A percentile compares a stretch with the other conserved stretches of the same genome.
Evolutionary conservation across 495 filamentous ascomycete species (phyloP).

Genomic region (Hypoxylon rickii): DNA sequence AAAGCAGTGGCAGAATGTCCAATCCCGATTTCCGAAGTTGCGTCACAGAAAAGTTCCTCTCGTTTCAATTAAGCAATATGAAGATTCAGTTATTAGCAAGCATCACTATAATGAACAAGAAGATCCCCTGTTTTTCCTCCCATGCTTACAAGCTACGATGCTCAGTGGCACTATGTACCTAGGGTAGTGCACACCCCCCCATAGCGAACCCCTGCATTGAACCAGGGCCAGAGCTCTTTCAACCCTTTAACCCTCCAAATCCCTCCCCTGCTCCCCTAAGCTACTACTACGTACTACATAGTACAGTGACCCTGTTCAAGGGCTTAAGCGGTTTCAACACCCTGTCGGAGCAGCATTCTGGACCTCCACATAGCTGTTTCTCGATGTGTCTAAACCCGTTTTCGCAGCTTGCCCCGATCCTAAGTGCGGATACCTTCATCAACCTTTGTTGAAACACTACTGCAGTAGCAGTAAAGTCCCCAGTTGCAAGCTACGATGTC

Average conservation of each 20-base stretch:
- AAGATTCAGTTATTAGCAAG: constrained; percentile 26
- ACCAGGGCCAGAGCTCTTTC: constrained; percentile 31
- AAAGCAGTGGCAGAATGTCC: too few species aligned
- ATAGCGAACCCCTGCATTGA: constrained; percentile 17
- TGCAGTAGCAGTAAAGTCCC: not conserved
- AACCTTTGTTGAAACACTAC: constrained; percentile 28
- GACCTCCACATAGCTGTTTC: constrained; percentile 22
- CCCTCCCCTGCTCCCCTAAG: not conserved
- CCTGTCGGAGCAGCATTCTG: constrained; percentile 29
- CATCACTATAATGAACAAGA: constrained; percentile 27
- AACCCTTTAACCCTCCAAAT: too few species aligned
- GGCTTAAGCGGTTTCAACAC: constrained; percentile 30
- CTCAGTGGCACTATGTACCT: too few species aligned
- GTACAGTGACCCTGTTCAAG: not conserved
- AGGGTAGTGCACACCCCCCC: constrained; percentile 12
- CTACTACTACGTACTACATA: too few species aligned
- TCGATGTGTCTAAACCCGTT: constrained; percentile 32
- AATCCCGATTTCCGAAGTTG: constrained; percentile 10
- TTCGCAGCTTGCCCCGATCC: constrained; percentile 27
- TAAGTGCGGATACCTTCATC: constrained; percentile 27
- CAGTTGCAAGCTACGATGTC: constrained; percentile 2
- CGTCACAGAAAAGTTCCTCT: constrained; percentile 21
- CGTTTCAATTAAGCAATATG: constrained; percentile 31
- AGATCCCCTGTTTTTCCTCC: too few species aligned
- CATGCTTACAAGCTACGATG: too few species aligned